A percentile compares a stretch with the other conserved stretches of the same genome.
These are phyloP conservation scores for Backusella westeae DNA, from an alignment of 192 early-diverging fungal genomes.

Conservation along the genomic window DNA sequence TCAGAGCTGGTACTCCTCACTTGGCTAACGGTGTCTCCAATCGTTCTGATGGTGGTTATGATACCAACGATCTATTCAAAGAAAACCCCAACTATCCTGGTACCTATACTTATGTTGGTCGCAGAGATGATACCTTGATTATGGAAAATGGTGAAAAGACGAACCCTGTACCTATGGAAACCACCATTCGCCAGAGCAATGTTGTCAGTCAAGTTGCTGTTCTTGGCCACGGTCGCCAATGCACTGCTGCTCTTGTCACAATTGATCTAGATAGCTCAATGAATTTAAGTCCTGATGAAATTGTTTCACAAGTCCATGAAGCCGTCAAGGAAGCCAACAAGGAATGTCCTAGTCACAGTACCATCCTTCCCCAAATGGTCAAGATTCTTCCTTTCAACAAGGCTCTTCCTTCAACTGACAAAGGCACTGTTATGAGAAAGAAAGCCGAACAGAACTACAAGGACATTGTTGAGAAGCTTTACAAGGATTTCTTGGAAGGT, in stretches of 20 bases:
- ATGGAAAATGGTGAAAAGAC: conserved; percentile 37
- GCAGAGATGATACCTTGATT: conserved; percentile 19
- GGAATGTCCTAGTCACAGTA: conserved; percentile 18
- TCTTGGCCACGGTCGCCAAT: conserved; percentile 13
- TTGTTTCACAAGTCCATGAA: conserved; percentile 6
- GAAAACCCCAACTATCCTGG: neutral
- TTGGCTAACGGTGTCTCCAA: conserved; percentile 10
- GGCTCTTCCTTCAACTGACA: conserved; percentile 21
- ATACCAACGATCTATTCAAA: conserved; percentile 25
- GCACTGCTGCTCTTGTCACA: conserved; percentile 5
- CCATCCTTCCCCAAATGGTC: conserved; percentile 24
- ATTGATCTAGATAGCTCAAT: neutral
- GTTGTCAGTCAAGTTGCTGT: conserved; percentile 21
- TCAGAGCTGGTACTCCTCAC: conserved; percentile 1
- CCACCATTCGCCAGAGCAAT: neutral
- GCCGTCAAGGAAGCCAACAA: conserved; percentile 28
- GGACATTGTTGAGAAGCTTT: conserved; percentile 51
- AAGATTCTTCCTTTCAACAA: conserved; percentile 27
- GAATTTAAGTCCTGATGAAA: conserved; percentile 8
- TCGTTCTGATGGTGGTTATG: conserved; percentile 21
- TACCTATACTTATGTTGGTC: conserved; percentile 16
- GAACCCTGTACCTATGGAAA: conserved; percentile 29
- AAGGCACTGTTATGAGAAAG: conserved; percentile 30
- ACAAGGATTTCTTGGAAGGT: conserved; percentile 39
- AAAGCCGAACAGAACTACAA: conserved; percentile 49